Conservation (phyloP, 2,329 filamentous ascomycete genomes). For the Arthrobotrys conoides region DNA sequence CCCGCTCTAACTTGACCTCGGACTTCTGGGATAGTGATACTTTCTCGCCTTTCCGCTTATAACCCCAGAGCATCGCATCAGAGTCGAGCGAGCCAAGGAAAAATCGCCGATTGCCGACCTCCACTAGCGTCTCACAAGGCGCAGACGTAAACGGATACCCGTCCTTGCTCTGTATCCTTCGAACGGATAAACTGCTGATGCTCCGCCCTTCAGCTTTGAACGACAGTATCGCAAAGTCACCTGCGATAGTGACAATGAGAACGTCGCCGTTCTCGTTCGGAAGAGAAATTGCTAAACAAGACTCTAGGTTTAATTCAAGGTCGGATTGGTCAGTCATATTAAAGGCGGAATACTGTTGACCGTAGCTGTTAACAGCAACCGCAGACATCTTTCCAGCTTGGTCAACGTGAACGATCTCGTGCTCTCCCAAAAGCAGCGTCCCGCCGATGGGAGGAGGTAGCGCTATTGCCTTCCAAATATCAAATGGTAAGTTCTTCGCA, state of each 20-base stretch:
- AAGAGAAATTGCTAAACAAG: constrained; percentile 81
- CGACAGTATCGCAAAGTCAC: constrained; percentile 79
- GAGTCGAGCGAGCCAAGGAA: constrained; percentile 89
- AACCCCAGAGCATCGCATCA: constrained; percentile 85
- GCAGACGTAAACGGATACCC: constrained; percentile 74
- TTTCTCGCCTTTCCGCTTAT: constrained; percentile 70
- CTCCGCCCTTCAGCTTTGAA: constrained; percentile 92
- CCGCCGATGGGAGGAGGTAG: constrained; percentile 89
- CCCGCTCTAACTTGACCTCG: constrained; percentile 74
- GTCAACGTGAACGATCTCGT: constrained; percentile 94
- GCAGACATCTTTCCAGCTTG: constrained; percentile 95
- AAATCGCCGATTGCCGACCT: constrained; percentile 77
- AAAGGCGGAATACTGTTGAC: constrained; percentile 85
- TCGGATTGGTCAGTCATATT: constrained; percentile 85
- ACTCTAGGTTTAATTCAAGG: constrained; percentile 83
- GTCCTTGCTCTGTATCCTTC: constrained; percentile 75
- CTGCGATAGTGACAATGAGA: constrained; percentile 83
- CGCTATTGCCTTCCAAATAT: constrained; percentile 85
- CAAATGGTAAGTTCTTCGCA: constrained; percentile 85
- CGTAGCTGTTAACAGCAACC: constrained; percentile 91
- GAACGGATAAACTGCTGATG: constrained; percentile 86
- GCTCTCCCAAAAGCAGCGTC: constrained; percentile 85
- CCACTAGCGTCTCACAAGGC: constrained; percentile 77
- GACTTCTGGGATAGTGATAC: constrained; percentile 70
- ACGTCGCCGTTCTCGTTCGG: constrained; percentile 84